These are phyloP conservation scores for Choiromyces venosus DNA, from an alignment of 495 filamentous ascomycete species.

Conservation along the genomic window DNA sequence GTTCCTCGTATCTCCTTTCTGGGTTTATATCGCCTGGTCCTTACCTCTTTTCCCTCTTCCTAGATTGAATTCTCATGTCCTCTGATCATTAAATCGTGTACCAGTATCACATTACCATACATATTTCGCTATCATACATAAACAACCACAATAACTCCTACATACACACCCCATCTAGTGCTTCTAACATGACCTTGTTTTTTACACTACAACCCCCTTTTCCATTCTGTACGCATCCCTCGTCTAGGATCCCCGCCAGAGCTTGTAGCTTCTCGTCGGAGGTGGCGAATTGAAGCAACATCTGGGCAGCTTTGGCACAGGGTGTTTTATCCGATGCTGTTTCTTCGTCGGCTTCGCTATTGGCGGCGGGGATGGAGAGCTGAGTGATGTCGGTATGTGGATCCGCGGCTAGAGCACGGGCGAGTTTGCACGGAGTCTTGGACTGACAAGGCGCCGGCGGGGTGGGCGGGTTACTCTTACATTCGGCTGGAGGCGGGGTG, in stretches of 20 bases:
- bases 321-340: slow-evolving; percentile 26
- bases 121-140: background rate
- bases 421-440: background rate
- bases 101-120: background rate
- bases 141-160: background rate
- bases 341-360: slow-evolving; percentile 10
- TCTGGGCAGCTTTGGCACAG: slow-evolving; percentile 30
- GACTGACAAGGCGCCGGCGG: background rate
- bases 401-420: background rate
- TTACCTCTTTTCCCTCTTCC: background rate
- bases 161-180: slow-evolving; percentile 26
- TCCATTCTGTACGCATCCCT: slow-evolving; percentile 26
- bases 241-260: slow-evolving; percentile 28
- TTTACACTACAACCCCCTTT: slow-evolving; percentile 37
- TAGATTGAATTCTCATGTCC: background rate
- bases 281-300: slow-evolving; percentile 38
- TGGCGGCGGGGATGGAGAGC: background rate
- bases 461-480: background rate
- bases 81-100: background rate
- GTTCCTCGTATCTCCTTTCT: no score
- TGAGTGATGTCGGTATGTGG: background rate
- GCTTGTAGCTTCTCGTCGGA: slow-evolving; percentile 32
- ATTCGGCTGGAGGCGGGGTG: background rate
- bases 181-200: slow-evolving; percentile 31
- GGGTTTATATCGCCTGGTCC: no score